Evolutionary conservation across 1,139 yeast species (phyloP).

Genomic region (Hansenula sp.): DNA sequence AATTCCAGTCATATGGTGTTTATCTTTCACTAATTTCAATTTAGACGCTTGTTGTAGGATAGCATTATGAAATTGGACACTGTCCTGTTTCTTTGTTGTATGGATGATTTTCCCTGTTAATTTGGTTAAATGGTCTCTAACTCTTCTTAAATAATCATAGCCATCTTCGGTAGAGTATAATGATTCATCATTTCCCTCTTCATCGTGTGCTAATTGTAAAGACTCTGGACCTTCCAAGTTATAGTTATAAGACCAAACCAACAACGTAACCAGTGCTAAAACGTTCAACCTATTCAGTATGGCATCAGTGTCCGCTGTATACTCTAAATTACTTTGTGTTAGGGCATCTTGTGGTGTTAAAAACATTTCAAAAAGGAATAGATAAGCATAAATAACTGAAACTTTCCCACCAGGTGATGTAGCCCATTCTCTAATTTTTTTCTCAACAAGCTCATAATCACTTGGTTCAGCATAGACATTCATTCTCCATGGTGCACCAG

Average conservation of each 20-base stretch:
- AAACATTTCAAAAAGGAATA: constrained; percentile 60
- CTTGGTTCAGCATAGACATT: constrained; percentile 61
- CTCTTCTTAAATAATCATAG: constrained; percentile 30
- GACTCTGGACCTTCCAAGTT: constrained; percentile 54
- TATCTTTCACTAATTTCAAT: constrained; percentile 30
- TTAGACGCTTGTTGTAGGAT: constrained; percentile 26
- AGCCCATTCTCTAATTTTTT: constrained; percentile 52
- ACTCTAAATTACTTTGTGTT: constrained; percentile 27
- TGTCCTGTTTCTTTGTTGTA: constrained; percentile 31
- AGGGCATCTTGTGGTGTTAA: constrained; percentile 39
- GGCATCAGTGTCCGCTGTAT: constrained; percentile 50
- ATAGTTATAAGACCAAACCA: constrained; percentile 58
- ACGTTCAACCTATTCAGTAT: constrained; percentile 54
- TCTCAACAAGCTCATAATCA: constrained; percentile 50
- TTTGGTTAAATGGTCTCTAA: constrained; percentile 34
- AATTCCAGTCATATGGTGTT: constrained; percentile 49
- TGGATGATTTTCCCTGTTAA: constrained; percentile 25
- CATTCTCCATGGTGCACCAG: constrained; percentile 83
- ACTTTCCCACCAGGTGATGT: constrained; percentile 36
- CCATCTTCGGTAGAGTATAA: constrained; percentile 20
- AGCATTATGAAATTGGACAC: constrained; percentile 33
- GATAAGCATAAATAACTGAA: constrained; percentile 61
- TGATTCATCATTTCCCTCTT: constrained; percentile 15
- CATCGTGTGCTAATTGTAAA: constrained; percentile 17
- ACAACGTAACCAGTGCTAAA: constrained; percentile 46